Evolutionary conservation across 176 grass and related monocot species (phyloP), one percentile per base, ranked within the genome.

Genomic region (Phyllostachys edulis): DNA sequence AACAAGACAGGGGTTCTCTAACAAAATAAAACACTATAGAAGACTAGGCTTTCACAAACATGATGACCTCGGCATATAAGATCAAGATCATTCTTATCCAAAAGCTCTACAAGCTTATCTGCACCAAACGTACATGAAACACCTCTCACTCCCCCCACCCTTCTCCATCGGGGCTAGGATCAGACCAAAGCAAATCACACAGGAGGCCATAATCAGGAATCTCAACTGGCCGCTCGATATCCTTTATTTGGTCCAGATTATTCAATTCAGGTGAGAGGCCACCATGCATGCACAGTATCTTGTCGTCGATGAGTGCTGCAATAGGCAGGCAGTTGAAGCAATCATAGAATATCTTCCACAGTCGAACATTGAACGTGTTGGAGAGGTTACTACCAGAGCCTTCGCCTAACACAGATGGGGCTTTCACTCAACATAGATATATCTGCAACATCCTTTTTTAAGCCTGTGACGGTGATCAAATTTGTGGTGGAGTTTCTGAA

Each of bases 31-130:
- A 38, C 17, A 29, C 32, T 16, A 40, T 1, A 67, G 14, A 55
- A 82, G 1, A 76, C 11, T 18, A 70, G 51, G 44, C 17, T 63
- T 55, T 65, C 52, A 90, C 80, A 81, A 65, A 92, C 91, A 80
- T 92, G 91, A 84, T 92, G 91, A 80, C 87, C 87, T 87, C 91
- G 79, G 75, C 91, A 92, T 65, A 92, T 84, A 73, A 92, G 91
- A 77, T 92, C 91, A 10, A 90, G 87, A 67, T 90, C 87, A n/a
- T 92, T 92, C 65, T 89, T 92, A 65, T 92, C 91, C 87, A 92
- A 87, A 55, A 92, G 89, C 57, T 92, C 91, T 77, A 92, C 76
- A 26, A 92, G 91, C 49, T 87, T 92, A 85, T 89, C 80, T 67
- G 91, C 80, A 27, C 91, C 91, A 73, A 92, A 92, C 6, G 91